Evolutionary conservation across 2,329 filamentous ascomycete species (phyloP).

Genomic region (Botryotinia globosa): DNA sequence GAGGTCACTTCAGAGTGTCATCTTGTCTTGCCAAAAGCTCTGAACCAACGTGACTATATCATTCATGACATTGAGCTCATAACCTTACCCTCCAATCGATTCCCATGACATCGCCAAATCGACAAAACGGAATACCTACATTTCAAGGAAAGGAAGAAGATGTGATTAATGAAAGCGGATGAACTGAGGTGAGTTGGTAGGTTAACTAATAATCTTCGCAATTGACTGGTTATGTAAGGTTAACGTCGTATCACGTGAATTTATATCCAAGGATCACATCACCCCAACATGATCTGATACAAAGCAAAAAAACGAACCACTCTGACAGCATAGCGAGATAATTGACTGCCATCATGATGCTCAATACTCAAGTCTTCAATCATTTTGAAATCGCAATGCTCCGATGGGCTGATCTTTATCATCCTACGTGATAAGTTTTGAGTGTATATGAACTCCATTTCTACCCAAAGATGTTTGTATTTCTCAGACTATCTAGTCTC

Average conservation of each 20-base stretch:
- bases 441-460: neutral
- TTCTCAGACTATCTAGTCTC: neutral
- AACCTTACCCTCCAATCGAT: neutral
- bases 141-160: neutral
- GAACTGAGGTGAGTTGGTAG: neutral
- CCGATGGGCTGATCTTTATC: conserved; percentile 12
- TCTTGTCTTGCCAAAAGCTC: neutral
- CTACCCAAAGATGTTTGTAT: neutral
- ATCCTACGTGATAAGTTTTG: neutral
- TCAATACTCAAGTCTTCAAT: neutral
- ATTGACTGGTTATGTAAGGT: neutral
- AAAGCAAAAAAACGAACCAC: conserved; percentile 8
- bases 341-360: neutral
- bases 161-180: neutral
- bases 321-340: neutral
- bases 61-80: neutral
- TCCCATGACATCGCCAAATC: neutral
- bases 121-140: neutral
- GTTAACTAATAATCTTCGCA: neutral
- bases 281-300: conserved; percentile 8
- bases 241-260: neutral
- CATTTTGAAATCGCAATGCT: neutral
- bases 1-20: neutral
- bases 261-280: neutral
- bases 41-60: neutral